A percentile compares a stretch with the other conserved stretches of the same genome.
Conservation (phyloP, 768 basidiomycete species). For the Termitomyces eurrhizus region DNA sequence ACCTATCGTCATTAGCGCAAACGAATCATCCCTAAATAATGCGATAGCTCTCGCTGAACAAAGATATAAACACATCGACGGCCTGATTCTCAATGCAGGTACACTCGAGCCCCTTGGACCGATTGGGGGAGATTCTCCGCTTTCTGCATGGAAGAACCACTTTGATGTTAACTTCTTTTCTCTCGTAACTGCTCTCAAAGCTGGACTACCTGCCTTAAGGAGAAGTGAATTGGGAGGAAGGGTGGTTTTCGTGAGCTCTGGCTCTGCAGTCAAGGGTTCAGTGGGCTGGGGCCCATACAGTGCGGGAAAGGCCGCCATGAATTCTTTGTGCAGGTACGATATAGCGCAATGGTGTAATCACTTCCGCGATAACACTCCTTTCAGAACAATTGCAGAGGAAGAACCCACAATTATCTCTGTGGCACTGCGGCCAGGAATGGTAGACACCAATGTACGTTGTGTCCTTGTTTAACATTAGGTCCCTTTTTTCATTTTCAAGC, state of each 20-base stretch:
- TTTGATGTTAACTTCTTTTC: constrained; percentile 92
- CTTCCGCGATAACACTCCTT: neutral
- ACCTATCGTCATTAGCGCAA: constrained; percentile 40
- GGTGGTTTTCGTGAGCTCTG: constrained; percentile 83
- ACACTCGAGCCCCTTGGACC: constrained; percentile 65
- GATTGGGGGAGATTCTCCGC: constrained; percentile 44
- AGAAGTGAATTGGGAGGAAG: constrained; percentile 53
- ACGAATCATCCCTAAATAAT: constrained; percentile 48
- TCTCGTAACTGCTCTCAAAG: constrained; percentile 63
- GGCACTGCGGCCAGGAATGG: constrained; percentile 84
- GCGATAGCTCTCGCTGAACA: constrained; percentile 52
- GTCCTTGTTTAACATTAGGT: neutral
- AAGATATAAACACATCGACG: constrained; percentile 65
- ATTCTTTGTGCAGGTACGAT: constrained; percentile 69
- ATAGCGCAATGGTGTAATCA: neutral
- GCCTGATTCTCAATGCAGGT: constrained; percentile 83
- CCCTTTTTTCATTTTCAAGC: constrained; percentile 1
- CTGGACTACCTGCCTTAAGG: constrained; percentile 66
- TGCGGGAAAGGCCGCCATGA: constrained; percentile 86
- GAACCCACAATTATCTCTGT: constrained; percentile 73
- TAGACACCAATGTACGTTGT: constrained; percentile 69
- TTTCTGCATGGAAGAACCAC: constrained; percentile 62
- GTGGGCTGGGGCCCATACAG: constrained; percentile 81
- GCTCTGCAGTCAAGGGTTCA: constrained; percentile 65
- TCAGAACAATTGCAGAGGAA: constrained; percentile 80